Percentiles rank a stretch among this genome's conserved stretches.
Conservation (phyloP, 192 early-diverging fungal genomes). For the Backusella australiensis region DNA sequence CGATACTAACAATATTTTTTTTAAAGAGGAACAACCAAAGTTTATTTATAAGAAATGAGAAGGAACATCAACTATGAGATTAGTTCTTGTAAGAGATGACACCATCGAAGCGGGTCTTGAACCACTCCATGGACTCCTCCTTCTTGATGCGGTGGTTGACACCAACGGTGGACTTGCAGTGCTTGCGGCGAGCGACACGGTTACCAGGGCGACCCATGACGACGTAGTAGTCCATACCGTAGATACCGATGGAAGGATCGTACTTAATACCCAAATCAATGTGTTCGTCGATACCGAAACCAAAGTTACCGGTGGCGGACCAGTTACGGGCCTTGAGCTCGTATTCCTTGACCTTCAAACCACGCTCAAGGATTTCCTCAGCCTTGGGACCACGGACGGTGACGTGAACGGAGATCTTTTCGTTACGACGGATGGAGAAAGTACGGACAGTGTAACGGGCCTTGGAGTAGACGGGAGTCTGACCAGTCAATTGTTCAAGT, state of each 20-base stretch:
- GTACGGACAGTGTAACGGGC: slow-evolving; percentile 99
- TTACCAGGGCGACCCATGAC: slow-evolving; percentile 97
- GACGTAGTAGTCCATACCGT: slow-evolving; percentile 70
- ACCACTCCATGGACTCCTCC: slow-evolving; percentile 95
- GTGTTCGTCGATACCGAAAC: slow-evolving; percentile 99
- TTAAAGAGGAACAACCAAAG: neutral
- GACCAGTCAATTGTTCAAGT: slow-evolving; percentile 99
- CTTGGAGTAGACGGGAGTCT: slow-evolving; percentile 99
- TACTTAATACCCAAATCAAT: slow-evolving; percentile 99
- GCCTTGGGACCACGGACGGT: slow-evolving; percentile 89
- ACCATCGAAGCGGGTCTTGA: slow-evolving; percentile 84
- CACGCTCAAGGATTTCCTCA: slow-evolving; percentile 98
- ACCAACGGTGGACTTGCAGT: slow-evolving; percentile 80
- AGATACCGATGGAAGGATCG: slow-evolving; percentile 98
- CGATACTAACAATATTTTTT: neutral
- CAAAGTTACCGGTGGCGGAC: slow-evolving; percentile 98
- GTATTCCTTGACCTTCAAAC: slow-evolving; percentile 99
- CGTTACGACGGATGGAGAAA: slow-evolving; percentile 99
- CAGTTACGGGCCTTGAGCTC: slow-evolving; percentile 95
- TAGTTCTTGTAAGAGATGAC: slow-evolving; percentile 78
- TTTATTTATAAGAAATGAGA: neutral
- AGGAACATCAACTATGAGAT: slow-evolving; percentile 17
- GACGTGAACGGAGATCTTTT: slow-evolving; percentile 99
- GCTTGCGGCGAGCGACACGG: slow-evolving; percentile 94
- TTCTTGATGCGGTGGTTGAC: slow-evolving; percentile 89